phyloP scores from a whole-genome alignment of 78 protist species.

The Dictyostelium purpureum region DNA sequence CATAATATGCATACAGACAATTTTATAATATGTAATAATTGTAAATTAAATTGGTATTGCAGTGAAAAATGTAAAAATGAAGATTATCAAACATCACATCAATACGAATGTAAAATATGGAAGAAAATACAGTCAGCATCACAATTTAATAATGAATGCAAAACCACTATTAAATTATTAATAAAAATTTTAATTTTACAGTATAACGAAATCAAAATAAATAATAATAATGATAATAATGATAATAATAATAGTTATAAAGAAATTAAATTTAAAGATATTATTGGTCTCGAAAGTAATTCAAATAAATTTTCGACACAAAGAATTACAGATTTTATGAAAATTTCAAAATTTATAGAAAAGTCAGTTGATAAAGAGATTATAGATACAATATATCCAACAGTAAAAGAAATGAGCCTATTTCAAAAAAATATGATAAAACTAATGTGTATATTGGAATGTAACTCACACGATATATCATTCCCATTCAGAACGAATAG shows the following conservation, averaged over 20 bases:
- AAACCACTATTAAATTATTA: constrained; percentile 7
- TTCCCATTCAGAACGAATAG: neutral
- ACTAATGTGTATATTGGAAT: constrained; percentile 52
- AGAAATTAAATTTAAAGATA: neutral
- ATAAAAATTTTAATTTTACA: neutral
- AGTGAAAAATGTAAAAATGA: neutral
- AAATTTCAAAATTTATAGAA: neutral
- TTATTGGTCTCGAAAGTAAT: neutral
- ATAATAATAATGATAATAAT: neutral
- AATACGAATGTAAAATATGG: neutral
- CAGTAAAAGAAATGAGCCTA: neutral
- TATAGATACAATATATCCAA: neutral
- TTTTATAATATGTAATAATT: neutral
- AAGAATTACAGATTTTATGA: constrained; percentile 4
- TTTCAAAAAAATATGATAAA: constrained; percentile 22
- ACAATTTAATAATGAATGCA: neutral
- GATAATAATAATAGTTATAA: neutral
- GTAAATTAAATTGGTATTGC: constrained; percentile 1
- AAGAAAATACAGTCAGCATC: constrained; percentile 3
- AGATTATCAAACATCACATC: neutral
- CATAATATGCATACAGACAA: too few relatives aligned
- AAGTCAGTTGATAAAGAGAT: neutral
- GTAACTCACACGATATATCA: constrained; percentile 51
- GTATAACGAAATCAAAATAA: neutral
- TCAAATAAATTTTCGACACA: constrained; percentile 7